Evolutionary conservation across 345 rosid species (phyloP).

Genomic region (Linum trigynum): DNA sequence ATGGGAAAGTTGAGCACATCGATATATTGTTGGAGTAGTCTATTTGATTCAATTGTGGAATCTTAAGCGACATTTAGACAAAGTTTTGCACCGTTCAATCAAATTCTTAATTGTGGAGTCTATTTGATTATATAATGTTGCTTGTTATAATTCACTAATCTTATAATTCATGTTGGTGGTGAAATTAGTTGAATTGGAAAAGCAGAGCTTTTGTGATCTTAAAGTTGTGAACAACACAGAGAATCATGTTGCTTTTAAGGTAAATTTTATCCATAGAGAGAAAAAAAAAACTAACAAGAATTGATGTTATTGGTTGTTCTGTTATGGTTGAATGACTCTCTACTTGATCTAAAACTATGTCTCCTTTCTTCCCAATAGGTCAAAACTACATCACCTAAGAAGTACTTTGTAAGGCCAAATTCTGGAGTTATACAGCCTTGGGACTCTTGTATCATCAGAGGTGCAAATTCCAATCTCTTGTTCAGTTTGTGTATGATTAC

Average conservation of each 20-base stretch:
- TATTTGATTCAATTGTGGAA: too few relatives aligned
- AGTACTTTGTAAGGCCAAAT: constrained; percentile 96
- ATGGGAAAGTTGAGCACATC: too few relatives aligned
- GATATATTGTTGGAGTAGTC: too few relatives aligned
- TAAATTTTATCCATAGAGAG: constrained; percentile 9
- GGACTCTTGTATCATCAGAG: constrained; percentile 66
- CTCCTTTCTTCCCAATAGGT: constrained; percentile 38
- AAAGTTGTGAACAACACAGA: constrained; percentile 70
- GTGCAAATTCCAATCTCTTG: constrained; percentile 27
- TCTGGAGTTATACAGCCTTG: constrained; percentile 74
- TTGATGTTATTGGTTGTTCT: background rate
- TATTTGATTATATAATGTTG: too few relatives aligned
- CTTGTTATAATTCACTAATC: too few relatives aligned
- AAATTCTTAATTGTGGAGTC: too few relatives aligned
- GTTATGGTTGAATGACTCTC: background rate
- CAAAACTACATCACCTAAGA: constrained; percentile 93
- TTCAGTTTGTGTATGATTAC: background rate
- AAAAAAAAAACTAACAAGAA: background rate
- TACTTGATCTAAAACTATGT: background rate
- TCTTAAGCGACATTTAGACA: too few relatives aligned
- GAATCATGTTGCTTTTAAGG: constrained; percentile 73
- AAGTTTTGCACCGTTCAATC: too few relatives aligned
- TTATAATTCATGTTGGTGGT: constrained; percentile 5
- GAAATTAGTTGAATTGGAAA: constrained; percentile 58
- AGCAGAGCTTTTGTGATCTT: constrained; percentile 62